Percentiles rank a stretch among this genome's conserved stretches.
Conservation (phyloP, 1,139 yeast species). For the Pichia sp. region DNA sequence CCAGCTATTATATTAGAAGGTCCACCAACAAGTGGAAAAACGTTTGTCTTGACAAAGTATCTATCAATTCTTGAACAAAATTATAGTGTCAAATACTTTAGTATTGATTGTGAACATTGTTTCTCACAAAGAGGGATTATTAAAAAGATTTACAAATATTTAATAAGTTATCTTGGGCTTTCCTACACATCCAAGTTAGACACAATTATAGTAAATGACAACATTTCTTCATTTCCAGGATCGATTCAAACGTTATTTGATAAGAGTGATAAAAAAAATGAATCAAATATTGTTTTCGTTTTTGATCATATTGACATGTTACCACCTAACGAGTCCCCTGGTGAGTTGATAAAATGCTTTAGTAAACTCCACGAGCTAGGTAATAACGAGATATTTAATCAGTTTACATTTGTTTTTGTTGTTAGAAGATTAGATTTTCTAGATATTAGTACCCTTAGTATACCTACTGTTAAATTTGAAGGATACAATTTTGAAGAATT, state of each 20-base stretch:
- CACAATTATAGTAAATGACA: conserved; percentile 19
- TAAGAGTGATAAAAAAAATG: neutral
- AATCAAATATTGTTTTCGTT: conserved; percentile 19
- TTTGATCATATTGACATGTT: conserved; percentile 24
- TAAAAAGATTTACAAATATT: conserved; percentile 17
- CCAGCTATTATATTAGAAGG: conserved; percentile 27
- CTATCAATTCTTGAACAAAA: conserved; percentile 8
- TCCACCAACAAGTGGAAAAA: conserved; percentile 26
- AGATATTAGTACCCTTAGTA: conserved; percentile 19
- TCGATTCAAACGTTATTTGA: conserved; percentile 18
- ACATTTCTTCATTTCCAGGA: conserved; percentile 20
- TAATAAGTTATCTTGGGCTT: conserved; percentile 13
- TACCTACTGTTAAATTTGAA: conserved; percentile 22
- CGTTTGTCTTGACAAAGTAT: conserved; percentile 19
- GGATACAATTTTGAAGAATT: conserved; percentile 19
- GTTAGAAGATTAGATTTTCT: conserved; percentile 22
- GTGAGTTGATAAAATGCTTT: conserved; percentile 21
- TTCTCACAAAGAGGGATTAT: conserved; percentile 19
- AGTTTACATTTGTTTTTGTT: conserved; percentile 21
- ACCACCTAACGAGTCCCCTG: conserved; percentile 18
- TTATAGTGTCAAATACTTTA: conserved; percentile 7
- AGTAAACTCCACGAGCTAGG: conserved; percentile 24
- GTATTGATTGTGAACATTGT: conserved; percentile 25
- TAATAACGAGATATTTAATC: conserved; percentile 7
- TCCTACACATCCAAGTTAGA: conserved; percentile 8